These are phyloP conservation scores for Tricladium varicosporioides DNA, from an alignment of 2,329 filamentous ascomycete genomes.

Conservation along the genomic window DNA sequence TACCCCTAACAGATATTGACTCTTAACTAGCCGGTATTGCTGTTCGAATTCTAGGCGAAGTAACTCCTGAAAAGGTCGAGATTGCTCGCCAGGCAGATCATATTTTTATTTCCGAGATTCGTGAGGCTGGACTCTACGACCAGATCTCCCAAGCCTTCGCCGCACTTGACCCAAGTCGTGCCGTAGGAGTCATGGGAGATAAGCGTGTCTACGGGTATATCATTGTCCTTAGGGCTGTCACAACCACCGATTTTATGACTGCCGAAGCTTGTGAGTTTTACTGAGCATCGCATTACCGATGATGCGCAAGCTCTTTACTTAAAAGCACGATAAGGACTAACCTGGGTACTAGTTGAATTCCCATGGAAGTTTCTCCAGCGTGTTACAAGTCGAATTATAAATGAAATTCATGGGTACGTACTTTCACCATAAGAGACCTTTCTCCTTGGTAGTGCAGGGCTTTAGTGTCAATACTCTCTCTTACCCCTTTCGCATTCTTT, in stretches of 20 bases:
- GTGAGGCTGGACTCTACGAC: slow-evolving; percentile 45
- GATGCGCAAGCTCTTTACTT: neutral
- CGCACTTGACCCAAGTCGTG: slow-evolving; percentile 58
- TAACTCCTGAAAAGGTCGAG: neutral
- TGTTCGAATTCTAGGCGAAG: neutral
- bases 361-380: neutral
- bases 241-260: slow-evolving; percentile 45
- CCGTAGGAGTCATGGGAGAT: slow-evolving; percentile 55
- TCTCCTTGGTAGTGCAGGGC: neutral
- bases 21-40: neutral
- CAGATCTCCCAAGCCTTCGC: slow-evolving; percentile 67
- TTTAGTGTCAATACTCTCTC: neutral
- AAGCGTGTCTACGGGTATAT: slow-evolving; percentile 32
- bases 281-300: neutral
- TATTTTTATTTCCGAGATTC: neutral
- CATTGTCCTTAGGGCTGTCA: slow-evolving; percentile 62
- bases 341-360: neutral
- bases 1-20: slow-evolving; percentile 6
- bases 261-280: neutral
- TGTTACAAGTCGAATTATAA: neutral
- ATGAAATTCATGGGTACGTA: neutral
- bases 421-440: too few species aligned
- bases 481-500: neutral
- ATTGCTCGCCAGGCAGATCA: neutral
- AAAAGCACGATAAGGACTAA: neutral